Percentiles rank a stretch among this genome's conserved stretches.
Evolutionary conservation across 2,329 filamentous ascomycete genomes (phyloP).

Genomic region (Pseudocercospora musae): DNA sequence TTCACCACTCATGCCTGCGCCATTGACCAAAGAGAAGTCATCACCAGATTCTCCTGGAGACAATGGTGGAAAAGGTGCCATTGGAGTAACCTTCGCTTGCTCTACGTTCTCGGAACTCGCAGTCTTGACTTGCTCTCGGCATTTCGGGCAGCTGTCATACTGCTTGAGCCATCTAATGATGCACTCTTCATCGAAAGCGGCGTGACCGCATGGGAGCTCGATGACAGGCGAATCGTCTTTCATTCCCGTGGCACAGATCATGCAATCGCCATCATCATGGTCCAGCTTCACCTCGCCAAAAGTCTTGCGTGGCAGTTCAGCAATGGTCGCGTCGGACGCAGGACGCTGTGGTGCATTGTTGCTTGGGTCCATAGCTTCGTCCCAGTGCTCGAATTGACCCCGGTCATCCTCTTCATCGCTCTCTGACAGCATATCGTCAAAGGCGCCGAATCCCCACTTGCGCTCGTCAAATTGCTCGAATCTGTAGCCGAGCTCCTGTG

Average conservation of each 20-base stretch:
- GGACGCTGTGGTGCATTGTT: constrained; percentile 13
- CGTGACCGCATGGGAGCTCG: constrained; percentile 25
- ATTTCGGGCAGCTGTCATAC: constrained; percentile 25
- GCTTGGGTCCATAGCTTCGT: constrained; percentile 28
- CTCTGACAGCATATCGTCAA: constrained; percentile 26
- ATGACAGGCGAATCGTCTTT: constrained; percentile 17
- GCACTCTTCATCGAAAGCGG: constrained; percentile 22
- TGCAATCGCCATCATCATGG: constrained; percentile 14
- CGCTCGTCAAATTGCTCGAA: constrained; percentile 31
- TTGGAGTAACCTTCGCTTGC: neutral
- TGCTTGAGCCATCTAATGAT: constrained; percentile 24
- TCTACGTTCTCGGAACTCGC: neutral
- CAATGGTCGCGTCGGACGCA: constrained; percentile 20
- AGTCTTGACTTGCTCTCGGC: constrained; percentile 12
- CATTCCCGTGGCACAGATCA: constrained; percentile 13
- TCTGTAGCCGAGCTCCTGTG: constrained; percentile 16
- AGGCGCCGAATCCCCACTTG: constrained; percentile 25
- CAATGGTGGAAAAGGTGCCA: neutral
- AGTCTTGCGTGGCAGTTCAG: constrained; percentile 17
- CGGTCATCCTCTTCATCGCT: constrained; percentile 12
- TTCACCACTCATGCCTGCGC: constrained; percentile 1
- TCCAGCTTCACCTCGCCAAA: constrained; percentile 13
- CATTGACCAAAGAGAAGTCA: constrained; percentile 1
- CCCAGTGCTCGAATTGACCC: constrained; percentile 23
- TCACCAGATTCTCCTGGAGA: constrained; percentile 1